Evolutionary conservation across 2,329 filamentous ascomycete species (phyloP).

Genomic region (Ophiostoma sp.): DNA sequence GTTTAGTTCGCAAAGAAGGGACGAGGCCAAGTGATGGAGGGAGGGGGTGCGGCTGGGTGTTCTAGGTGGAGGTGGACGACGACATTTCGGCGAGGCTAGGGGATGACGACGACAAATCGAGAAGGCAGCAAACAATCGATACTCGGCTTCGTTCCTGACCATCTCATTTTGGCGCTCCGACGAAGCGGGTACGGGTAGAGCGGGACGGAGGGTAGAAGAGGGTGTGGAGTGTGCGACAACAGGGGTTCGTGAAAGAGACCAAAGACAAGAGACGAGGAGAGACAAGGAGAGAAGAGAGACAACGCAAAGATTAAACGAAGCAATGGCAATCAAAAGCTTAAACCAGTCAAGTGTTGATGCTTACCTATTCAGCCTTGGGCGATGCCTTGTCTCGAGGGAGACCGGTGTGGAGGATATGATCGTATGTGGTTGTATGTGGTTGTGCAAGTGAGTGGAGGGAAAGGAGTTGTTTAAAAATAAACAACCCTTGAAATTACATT

Average conservation of each 20-base stretch:
- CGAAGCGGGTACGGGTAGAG: slow-evolving; percentile 17
- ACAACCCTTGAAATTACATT: background rate
- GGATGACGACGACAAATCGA: slow-evolving; percentile 17
- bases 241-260: background rate
- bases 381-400: background rate
- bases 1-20: slow-evolving; percentile 5
- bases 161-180: slow-evolving; percentile 10
- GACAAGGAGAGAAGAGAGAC: background rate
- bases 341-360: background rate
- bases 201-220: background rate
- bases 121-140: slow-evolving; percentile 18
- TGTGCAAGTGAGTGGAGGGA: background rate
- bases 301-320: background rate
- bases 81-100: slow-evolving; percentile 1
- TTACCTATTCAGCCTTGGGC: slow-evolving; percentile 3
- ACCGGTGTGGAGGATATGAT: background rate
- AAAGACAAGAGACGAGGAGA: slow-evolving; percentile 2
- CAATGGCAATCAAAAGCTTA: background rate
- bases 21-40: background rate
- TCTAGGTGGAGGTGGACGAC: background rate
- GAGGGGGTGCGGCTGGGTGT: background rate
- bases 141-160: slow-evolving; percentile 6
- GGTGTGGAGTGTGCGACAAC: slow-evolving; percentile 12
- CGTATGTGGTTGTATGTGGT: background rate
- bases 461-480: background rate